These are phyloP conservation scores for Quercus glauca DNA, from an alignment of 306 rosid genomes.

Conservation along the genomic window DNA sequence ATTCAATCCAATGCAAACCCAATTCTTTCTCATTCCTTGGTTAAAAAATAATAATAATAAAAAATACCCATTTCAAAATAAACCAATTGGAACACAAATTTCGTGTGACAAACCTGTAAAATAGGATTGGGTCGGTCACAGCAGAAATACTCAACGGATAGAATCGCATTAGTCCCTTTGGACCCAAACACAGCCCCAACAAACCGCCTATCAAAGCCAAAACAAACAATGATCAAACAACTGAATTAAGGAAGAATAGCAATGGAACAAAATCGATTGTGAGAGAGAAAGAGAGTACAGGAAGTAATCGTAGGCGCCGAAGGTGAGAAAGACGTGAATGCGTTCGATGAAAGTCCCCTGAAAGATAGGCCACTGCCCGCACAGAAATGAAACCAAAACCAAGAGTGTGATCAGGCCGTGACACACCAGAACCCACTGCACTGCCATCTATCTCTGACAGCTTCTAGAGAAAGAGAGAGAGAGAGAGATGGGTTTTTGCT, in stretches of 20 bases:
- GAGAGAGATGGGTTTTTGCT: no score
- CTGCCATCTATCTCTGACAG: slow-evolving; percentile 56
- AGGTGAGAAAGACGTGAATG: slow-evolving; percentile 65
- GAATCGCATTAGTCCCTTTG: slow-evolving; percentile 55
- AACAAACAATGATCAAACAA: neutral
- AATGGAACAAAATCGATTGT: neutral
- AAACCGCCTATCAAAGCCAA: slow-evolving; percentile 53
- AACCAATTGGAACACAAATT: neutral
- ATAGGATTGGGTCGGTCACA: slow-evolving; percentile 95
- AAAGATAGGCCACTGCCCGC: slow-evolving; percentile 97
- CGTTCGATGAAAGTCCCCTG: slow-evolving; percentile 80
- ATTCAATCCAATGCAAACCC: neutral
- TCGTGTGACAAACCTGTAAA: slow-evolving; percentile 55
- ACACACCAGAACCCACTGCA: slow-evolving; percentile 66
- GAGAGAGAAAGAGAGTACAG: slow-evolving; percentile 32
- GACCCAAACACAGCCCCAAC: slow-evolving; percentile 65
- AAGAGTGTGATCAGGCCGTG: slow-evolving; percentile 64
- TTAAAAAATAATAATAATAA: no score
- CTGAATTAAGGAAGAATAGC: neutral
- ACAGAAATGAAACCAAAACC: slow-evolving; percentile 71
- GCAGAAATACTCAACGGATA: slow-evolving; percentile 69
- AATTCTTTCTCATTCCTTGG: neutral
- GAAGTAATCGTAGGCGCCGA: slow-evolving; percentile 81
- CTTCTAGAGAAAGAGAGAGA: neutral
- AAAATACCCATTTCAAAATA: neutral